phyloP scores from a whole-genome alignment of 73 alveolate genomes.

The Diophrys appendiculata region DNA sequence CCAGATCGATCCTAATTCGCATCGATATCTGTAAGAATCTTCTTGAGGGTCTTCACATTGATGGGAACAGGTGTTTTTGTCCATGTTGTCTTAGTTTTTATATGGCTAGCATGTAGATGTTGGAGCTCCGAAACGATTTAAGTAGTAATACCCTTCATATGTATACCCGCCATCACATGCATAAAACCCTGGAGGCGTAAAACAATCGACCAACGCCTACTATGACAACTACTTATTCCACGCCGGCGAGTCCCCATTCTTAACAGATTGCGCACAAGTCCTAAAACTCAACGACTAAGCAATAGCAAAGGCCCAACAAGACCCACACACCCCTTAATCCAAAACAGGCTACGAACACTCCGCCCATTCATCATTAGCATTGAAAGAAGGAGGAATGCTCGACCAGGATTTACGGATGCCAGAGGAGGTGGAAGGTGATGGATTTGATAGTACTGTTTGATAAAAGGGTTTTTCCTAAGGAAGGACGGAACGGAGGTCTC shows the following conservation, averaged over 20 bases:
- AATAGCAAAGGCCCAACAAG: neutral
- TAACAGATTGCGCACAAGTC: neutral
- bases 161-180: slow-evolving; percentile 1
- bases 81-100: neutral
- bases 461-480: too few species aligned
- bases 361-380: neutral
- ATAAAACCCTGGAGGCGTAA: neutral
- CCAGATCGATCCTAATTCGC: neutral
- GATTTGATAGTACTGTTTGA: too few species aligned
- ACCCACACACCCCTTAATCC: slow-evolving; percentile 1
- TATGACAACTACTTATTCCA: neutral
- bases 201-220: neutral
- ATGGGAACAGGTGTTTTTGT: too few species aligned
- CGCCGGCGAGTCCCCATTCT: neutral
- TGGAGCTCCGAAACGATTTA: neutral
- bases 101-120: neutral
- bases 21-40: neutral
- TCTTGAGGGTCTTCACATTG: neutral
- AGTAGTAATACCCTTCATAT: neutral
- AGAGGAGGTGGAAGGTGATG: too few species aligned
- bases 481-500: too few species aligned
- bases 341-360: neutral
- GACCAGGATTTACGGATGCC: too few species aligned
- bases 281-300: neutral
- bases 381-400: neutral